phyloP scores from a whole-genome alignment of 208 protist genomes.

The Leishmania amazonensis region DNA sequence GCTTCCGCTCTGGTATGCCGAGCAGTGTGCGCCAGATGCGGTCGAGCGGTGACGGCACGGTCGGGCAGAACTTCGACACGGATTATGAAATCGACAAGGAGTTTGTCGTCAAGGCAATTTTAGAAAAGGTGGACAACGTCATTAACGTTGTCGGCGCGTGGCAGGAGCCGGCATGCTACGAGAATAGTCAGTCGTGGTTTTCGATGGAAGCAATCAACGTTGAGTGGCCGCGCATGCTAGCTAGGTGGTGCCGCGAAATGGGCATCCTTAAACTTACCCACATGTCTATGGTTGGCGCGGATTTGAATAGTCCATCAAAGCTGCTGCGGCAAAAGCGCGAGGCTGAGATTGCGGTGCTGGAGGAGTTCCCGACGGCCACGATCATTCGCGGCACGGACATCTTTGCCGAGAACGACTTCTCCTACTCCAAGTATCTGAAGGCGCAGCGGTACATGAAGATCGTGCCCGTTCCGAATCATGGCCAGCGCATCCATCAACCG shows the following conservation, averaged over 20 bases:
- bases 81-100: conserved; percentile 93
- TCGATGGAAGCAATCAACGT: conserved; percentile 92
- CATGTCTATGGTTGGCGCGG: conserved; percentile 91
- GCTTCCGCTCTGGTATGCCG: conserved; percentile 80
- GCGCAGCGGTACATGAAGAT: conserved; percentile 87
- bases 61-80: conserved; percentile 89
- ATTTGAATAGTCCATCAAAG: conserved; percentile 86
- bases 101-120: conserved; percentile 89
- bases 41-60: conserved; percentile 79
- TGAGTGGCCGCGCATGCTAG: conserved; percentile 91
- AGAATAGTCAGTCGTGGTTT: conserved; percentile 92
- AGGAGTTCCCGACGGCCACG: conserved; percentile 91
- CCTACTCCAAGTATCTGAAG: conserved; percentile 90
- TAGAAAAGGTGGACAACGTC: conserved; percentile 86
- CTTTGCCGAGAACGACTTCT: conserved; percentile 88
- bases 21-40: conserved; percentile 79
- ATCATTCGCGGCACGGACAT: conserved; percentile 90
- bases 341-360: conserved; percentile 86
- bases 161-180: conserved; percentile 88
- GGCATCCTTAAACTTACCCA: conserved; percentile 86
- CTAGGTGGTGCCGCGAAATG: conserved; percentile 86
- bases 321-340: conserved; percentile 86
- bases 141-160: conserved; percentile 84
- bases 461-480: conserved; percentile 82
- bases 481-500: conserved; percentile 88